Evolutionary conservation across 2,329 filamentous ascomycete species (phyloP), one percentile per base, ranked within the genome.

Genomic region (Paraphaeosphaeria sporulosa): DNA sequence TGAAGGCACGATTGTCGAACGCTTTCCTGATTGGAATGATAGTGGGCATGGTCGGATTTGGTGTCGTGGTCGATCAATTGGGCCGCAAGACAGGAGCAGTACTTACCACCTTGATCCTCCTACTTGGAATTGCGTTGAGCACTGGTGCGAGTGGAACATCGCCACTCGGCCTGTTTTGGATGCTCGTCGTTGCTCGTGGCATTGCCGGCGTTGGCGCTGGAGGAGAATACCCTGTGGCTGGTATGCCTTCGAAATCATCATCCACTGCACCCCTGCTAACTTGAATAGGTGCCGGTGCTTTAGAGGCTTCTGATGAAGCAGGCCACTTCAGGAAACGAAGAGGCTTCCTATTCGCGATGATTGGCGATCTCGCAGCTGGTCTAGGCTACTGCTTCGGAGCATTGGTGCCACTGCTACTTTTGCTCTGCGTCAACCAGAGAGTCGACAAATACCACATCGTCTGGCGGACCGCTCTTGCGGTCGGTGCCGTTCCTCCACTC

Each of bases 331-430:
- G 83, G 40, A 83, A 82, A 60, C 78, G 78, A 38, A 77, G 84
- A 40, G 84, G 85, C 3, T 85, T 86, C 71, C 82, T 87, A 68
- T 85, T 87, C 58, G 84, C 84, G n/a, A 80, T 86, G 77, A 77
- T 85, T 13, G 79, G 81, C 1, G 82, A 86, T 64, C 71, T 87
- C 6, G 82, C 84, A 0, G 76, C 80, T 1, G 81, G 80, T 1
- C 70, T 87, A 10, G 84, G 84, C 0, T 86, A 84, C 62, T 80
- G 84, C 4, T 84, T 80, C 68, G 81, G 78, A 5, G 81, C 81
- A 0, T 69, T 85, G 0, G 80, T 85, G 0, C 82, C 84, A 1
- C 70, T 87, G 9, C 76, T 87, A 0, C 68, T 87, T 3, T 76
- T 86, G 1, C 78, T 85, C 0, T 84, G 82, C 63, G 81, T 84